These are phyloP conservation scores for Dendrothele bispora DNA, from an alignment of 768 basidiomycete species.

Conservation along the genomic window DNA sequence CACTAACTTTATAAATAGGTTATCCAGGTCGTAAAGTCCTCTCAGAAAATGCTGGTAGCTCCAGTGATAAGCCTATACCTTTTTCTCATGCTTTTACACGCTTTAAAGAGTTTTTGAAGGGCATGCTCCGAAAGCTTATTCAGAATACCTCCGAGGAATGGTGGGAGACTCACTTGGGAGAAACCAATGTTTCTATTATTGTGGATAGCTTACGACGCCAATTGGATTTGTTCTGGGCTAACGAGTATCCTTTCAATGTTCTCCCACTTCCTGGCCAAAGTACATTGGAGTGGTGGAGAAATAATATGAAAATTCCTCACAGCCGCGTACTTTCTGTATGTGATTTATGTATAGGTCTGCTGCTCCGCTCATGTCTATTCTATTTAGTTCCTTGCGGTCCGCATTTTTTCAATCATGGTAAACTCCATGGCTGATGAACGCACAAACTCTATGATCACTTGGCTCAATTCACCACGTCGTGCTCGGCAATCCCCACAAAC, in stretches of 20 bases:
- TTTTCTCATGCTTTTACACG: too few species aligned
- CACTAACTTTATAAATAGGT: neutral
- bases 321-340: constrained; percentile 6
- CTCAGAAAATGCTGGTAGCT: too few species aligned
- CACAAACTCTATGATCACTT: constrained; percentile 20
- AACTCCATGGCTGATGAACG: constrained; percentile 30
- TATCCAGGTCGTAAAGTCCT: neutral
- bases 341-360: neutral
- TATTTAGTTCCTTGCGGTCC: constrained; percentile 18
- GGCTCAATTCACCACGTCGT: constrained; percentile 24
- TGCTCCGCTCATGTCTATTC: neutral
- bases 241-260: constrained; percentile 10
- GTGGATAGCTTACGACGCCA: constrained; percentile 7
- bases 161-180: neutral
- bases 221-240: neutral
- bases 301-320: neutral
- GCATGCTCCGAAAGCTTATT: constrained; percentile 1
- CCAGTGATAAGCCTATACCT: too few species aligned
- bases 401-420: constrained; percentile 21
- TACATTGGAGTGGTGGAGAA: constrained; percentile 5
- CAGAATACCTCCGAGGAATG: neutral
- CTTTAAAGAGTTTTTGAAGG: constrained; percentile 13
- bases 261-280: neutral
- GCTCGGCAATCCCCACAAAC: constrained; percentile 13
- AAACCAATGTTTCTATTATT: neutral